Evolutionary conservation across 2,329 filamentous ascomycete genomes (phyloP).

Genomic region (Ophiognomonia clavigignenti-juglandacearum): DNA sequence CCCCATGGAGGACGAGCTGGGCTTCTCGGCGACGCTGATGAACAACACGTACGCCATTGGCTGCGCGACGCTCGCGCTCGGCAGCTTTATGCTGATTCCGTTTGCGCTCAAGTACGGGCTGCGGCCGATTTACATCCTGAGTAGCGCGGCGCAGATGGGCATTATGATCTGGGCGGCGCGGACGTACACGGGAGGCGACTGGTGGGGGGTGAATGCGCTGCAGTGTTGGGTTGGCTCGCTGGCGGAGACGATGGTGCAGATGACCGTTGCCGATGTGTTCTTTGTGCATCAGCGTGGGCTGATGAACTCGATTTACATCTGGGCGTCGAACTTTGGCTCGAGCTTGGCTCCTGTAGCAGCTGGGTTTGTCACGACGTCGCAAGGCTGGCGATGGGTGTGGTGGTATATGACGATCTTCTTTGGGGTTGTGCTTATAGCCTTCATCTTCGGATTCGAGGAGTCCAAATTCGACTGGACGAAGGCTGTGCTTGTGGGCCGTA

Average conservation of each 20-base stretch:
- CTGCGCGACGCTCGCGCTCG: constrained; percentile 35
- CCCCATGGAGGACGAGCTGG: constrained; percentile 31
- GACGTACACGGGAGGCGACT: constrained; percentile 34
- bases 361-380: constrained; percentile 14
- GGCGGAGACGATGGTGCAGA: constrained; percentile 38
- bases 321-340: constrained; percentile 29
- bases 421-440: constrained; percentile 5
- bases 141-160: constrained; percentile 31
- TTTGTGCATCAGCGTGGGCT: constrained; percentile 42
- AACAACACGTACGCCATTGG: constrained; percentile 41
- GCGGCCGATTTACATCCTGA: constrained; percentile 40
- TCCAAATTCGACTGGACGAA: constrained; percentile 16
- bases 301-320: constrained; percentile 43
- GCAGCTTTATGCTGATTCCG: constrained; percentile 37
- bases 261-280: constrained; percentile 43
- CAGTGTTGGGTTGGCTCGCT: constrained; percentile 38
- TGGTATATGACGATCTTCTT: constrained; percentile 17
- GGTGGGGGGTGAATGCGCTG: constrained; percentile 38
- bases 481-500: not conserved
- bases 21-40: constrained; percentile 26
- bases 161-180: constrained; percentile 36
- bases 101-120: constrained; percentile 41
- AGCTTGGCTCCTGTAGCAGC: constrained; percentile 14
- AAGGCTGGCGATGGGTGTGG: constrained; percentile 17
- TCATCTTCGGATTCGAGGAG: constrained; percentile 16